These are phyloP conservation scores for Arthrinium puccinioides DNA, from an alignment of 2,329 filamentous ascomycete species.

Conservation along the genomic window DNA sequence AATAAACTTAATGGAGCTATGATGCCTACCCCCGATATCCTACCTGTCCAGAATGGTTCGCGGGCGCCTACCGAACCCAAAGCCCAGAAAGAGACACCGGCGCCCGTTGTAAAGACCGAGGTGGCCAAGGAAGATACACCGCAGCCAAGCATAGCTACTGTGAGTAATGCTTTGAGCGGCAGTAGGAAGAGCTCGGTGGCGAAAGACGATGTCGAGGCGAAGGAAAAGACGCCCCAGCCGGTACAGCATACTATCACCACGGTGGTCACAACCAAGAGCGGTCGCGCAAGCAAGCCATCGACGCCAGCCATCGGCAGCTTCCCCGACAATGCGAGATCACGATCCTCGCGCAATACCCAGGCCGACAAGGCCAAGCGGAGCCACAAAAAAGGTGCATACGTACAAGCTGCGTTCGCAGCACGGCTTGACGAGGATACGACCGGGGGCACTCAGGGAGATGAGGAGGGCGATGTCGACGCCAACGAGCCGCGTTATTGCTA, in stretches of 20 bases:
- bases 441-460: conserved; percentile 35
- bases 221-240: conserved; percentile 28
- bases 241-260: conserved; percentile 27
- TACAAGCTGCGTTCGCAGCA: conserved; percentile 27
- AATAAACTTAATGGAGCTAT: conserved; percentile 51
- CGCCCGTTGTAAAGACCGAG: conserved; percentile 29
- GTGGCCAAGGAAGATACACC: conserved; percentile 23
- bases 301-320: conserved; percentile 55
- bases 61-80: conserved; percentile 40
- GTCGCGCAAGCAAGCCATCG: conserved; percentile 59
- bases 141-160: conserved; percentile 16
- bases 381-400: conserved; percentile 50
- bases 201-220: conserved; percentile 39
- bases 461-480: conserved; percentile 56
- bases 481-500: conserved; percentile 74
- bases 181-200: conserved; percentile 32
- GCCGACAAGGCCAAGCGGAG: conserved; percentile 40
- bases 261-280: conserved; percentile 53
- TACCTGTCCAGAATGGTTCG: conserved; percentile 18
- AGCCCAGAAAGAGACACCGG: conserved; percentile 37
- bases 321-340: conserved; percentile 47
- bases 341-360: conserved; percentile 40
- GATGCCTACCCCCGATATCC: conserved; percentile 28
- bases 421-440: conserved; percentile 38
- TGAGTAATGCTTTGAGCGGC: conserved; percentile 19